Evolutionary conservation across 1,284 basidiomycete genomes (phyloP), one percentile per base, ranked within the genome.

Genomic region (Fomitopsis pinicola): DNA sequence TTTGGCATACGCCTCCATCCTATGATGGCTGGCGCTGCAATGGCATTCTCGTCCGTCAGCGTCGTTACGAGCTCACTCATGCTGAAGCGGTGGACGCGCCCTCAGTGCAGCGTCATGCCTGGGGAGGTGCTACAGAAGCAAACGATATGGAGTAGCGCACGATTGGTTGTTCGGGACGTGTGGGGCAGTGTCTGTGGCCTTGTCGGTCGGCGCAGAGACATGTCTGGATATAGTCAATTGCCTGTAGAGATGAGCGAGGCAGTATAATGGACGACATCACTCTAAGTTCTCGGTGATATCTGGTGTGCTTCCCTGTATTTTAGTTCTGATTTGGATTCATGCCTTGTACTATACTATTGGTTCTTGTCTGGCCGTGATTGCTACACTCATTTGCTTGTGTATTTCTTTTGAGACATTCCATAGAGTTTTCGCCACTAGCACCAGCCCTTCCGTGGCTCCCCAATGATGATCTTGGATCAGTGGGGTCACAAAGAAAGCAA

Each of bases 41-140:
- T 99, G 97, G 97, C 97, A 19, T 96, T 94, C 74, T 96, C 93
- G 55, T 95, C 92, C 67, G 97, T 99, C 50, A 96, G 94, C 67
- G 97, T 99, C 57, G 97, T 99, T 9, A 86, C 84, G 19, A 95
- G 92, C 65, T 95, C 92, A 60, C 77, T 99, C 70, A 88, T 91
- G 55, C 80, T 99, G 65, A 91, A 85, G 71, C 90, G 91, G 87
- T 96, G 94, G 94, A 82, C 77, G 62, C 79, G 94, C 55, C 94
- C 94, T 0, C 70, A 68, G 66, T 80, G 78, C 40, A 91, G 90
- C 64, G 64, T 94, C 50, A 83, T 92, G 82, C 85, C 85, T 3
- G 87, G 79, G 4, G 86, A 88, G 64, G 69, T 67, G 17, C 69
- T 73, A 35, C 67, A 64, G 2, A 74, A 74, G n/a, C 77, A 74